A percentile compares a stretch with the other conserved stretches of the same genome.
Evolutionary conservation across 345 rosid genomes (phyloP).

Genomic region (Boechera divaricarpa): DNA sequence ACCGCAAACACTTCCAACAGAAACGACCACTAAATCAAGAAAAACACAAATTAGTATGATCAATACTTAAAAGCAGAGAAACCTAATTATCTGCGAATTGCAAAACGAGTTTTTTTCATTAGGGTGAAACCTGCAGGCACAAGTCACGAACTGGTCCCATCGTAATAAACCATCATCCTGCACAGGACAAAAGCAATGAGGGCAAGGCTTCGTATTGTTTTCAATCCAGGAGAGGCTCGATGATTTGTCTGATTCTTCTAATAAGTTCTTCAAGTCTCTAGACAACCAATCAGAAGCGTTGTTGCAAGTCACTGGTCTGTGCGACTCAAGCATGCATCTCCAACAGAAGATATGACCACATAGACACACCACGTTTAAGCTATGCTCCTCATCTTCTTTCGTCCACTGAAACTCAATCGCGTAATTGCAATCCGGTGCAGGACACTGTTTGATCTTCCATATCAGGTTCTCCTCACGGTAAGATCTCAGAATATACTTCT

Average conservation of each 20-base stretch:
- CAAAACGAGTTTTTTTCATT: background rate
- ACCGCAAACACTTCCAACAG: constrained; percentile 16
- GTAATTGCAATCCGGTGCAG: constrained; percentile 8
- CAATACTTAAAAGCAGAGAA: background rate
- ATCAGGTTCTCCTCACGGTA: background rate
- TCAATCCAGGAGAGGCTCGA: background rate
- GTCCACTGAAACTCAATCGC: background rate
- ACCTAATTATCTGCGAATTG: background rate
- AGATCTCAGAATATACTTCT: constrained; percentile 20
- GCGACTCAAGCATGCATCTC: constrained; percentile 36
- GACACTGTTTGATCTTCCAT: constrained; percentile 24
- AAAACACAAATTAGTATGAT: constrained; percentile 14
- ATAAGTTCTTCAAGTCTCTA: constrained; percentile 1
- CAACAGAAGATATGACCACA: constrained; percentile 41
- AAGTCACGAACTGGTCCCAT: background rate
- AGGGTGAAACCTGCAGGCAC: constrained; percentile 33
- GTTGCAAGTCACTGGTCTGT: constrained; percentile 42
- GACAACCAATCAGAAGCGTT: constrained; percentile 35
- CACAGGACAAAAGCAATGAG: constrained; percentile 14
- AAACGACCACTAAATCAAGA: constrained; percentile 5
- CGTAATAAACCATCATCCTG: rapidly evolving
- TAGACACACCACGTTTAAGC: constrained; percentile 33
- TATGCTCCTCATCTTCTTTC: background rate
- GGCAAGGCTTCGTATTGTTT: constrained; percentile 21
- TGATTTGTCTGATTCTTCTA: background rate